Base-by-base conservation (phyloP, 352 stramenopile species). In the Pythium sp. region DNA sequence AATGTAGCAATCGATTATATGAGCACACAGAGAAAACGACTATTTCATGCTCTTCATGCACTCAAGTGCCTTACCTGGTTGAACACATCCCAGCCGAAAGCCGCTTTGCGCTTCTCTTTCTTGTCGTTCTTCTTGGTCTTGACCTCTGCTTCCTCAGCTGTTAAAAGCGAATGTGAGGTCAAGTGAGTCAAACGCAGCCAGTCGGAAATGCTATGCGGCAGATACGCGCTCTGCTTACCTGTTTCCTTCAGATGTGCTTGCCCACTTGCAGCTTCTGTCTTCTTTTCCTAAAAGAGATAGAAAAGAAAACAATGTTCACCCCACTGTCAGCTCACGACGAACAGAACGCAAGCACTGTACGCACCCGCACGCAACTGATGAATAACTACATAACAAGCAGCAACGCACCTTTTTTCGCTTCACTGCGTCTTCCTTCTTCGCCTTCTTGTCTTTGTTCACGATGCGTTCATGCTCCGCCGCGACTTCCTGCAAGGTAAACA, bases 41-140 rank as follows among this genome's bases (percentile, higher is more conserved):
- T n/a, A n/a, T n/a, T n/a, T n/a, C n/a, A n/a, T n/a, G n/a, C n/a
- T n/a, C n/a, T n/a, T n/a, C n/a, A n/a, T n/a, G n/a, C n/a, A n/a
- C n/a, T n/a, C n/a, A n/a, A n/a, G n/a, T n/a, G n/a, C n/a, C 51
- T 12, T 22, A 75, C 69, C 65, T 89, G 84, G 62, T 94, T 94
- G 64, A 94, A 94, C 6, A 90, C 86, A 61, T 94, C 86, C 86
- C 86, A 94, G 28, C 86, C 86, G 57, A 94, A 94, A 1, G 86
- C 86, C 12, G 86, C 84, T 68, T 91, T 89, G 58, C 83, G 75
- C 72, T 94, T 94, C 51, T 86, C 78, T 67, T 94, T 94, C 70
- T 92, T 89, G 12, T 64, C 68, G 14, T 74, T 70, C 51, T 91
- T 92, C 72, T 91, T 92, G 3, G 75, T 64, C 49, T 92, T 92